Conservation (phyloP, 2,329 filamentous ascomycete genomes). For the Emergomyces orientalis region DNA sequence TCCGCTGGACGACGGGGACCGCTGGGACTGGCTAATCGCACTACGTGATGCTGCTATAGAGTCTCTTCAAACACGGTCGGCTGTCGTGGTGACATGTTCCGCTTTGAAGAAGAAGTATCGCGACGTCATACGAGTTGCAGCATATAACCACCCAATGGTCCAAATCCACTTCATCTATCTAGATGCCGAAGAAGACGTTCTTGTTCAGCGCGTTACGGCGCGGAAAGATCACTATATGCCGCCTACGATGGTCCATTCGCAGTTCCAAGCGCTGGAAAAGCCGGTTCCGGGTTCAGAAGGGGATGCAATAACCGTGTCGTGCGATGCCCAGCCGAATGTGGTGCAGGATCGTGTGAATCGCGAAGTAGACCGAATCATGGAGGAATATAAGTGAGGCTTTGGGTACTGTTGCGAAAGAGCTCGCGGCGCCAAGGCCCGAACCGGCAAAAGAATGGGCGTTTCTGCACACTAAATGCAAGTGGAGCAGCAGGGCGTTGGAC, state of each 20-base stretch:
- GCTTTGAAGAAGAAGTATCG: conserved; percentile 96
- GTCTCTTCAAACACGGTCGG: conserved; percentile 42
- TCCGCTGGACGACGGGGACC: conserved; percentile 82
- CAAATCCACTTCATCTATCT: conserved; percentile 90
- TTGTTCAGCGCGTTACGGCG: conserved; percentile 64
- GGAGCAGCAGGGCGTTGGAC: not conserved
- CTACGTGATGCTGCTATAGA: conserved; percentile 57
- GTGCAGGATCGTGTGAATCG: conserved; percentile 19
- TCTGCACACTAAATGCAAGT: not conserved
- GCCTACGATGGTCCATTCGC: conserved; percentile 85
- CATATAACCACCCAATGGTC: conserved; percentile 64
- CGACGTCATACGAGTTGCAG: conserved; percentile 75
- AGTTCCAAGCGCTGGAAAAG: conserved; percentile 79
- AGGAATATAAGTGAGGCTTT: conserved; percentile 8
- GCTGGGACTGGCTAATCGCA: conserved; percentile 91
- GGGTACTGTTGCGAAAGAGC: not conserved
- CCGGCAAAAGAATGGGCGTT: not conserved
- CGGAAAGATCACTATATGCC: conserved; percentile 92
- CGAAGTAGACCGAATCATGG: conserved; percentile 13
- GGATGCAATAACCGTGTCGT: conserved; percentile 59
- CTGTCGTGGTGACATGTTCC: conserved; percentile 93
- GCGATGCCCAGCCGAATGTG: conserved; percentile 48
- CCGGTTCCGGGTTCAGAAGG: conserved; percentile 54
- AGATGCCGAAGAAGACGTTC: conserved; percentile 62
- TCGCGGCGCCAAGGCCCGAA: not conserved